Base-by-base conservation (phyloP, 1,284 basidiomycete genomes). In the Tilletia walkeri region DNA sequence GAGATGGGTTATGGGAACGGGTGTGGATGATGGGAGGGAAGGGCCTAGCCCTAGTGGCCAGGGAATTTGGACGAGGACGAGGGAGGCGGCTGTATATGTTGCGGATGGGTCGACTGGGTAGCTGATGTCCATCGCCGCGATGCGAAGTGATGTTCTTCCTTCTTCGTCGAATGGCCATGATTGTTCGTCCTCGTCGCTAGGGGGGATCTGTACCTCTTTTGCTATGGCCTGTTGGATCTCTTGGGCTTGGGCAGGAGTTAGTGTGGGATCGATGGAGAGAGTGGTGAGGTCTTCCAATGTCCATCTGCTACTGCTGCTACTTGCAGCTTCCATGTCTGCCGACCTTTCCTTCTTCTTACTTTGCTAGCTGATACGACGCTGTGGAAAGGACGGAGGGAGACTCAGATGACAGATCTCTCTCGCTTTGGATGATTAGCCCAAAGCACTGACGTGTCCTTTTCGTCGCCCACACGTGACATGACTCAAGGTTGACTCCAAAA, bases 81-180 rank as follows among this genome's bases (percentile, higher is more conserved):
- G 59, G 34, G 34, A 38, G 59, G 59, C 59, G 36, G 30, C 30
- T n/a, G 59, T 63, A 38, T 63, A 10, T 14, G 59, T 20, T 20
- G 50, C 10, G 20, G 59, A 14, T 4, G 59, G 34, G 59, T 36
- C 59, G 12, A 63, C 59, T 6, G 59, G 59, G 36, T 63, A 63
- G 59, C 36, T 39, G 30, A 63, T 63, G 59, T 63, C 59, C 36
- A 63, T n/a, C 4, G 59, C 59, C 4, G 59, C 59, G 34, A 63
- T 38, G 3, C 34, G 59, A 16, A 39, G 7, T 18, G 34, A 7
- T 4, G 59, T 38, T 1, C n/a, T 10, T 18, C 48, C 48, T 12
- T n/a, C 48, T 2, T 30, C 16, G 18, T 63, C 14, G 36, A 63
- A 63, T 34, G 59, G 59, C 59, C 59, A 63, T 39, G 36, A n/a